Conservation (phyloP, 768 basidiomycete species). For the Tricholoma furcatifolium region DNA sequence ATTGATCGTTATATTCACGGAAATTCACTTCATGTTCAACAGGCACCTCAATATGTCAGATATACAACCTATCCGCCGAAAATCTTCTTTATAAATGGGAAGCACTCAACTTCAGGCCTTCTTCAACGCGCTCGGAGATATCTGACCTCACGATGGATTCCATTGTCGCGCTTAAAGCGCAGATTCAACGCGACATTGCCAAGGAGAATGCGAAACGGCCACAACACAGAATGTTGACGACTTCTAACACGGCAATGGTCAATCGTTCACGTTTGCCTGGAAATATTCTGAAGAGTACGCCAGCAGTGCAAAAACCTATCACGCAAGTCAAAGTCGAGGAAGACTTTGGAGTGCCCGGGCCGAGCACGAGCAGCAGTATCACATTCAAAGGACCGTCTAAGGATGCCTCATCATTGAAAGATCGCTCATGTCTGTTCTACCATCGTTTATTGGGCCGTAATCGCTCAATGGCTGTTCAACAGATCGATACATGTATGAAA, state of each 20-base stretch:
- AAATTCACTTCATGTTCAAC: slow-evolving; percentile 4
- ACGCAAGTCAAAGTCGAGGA: slow-evolving; percentile 37
- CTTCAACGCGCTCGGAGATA: slow-evolving; percentile 34
- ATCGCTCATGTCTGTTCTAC: slow-evolving; percentile 54
- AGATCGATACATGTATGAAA: slow-evolving; percentile 97
- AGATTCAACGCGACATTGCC: slow-evolving; percentile 46
- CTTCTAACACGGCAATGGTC: slow-evolving; percentile 28
- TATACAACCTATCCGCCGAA: slow-evolving; percentile 53
- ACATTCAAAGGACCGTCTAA: slow-evolving; percentile 39
- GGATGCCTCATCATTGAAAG: slow-evolving; percentile 36
- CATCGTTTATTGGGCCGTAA: not conserved
- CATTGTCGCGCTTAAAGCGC: slow-evolving; percentile 42
- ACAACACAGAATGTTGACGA: slow-evolving; percentile 25
- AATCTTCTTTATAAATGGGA: slow-evolving; percentile 70
- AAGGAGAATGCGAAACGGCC: slow-evolving; percentile 32
- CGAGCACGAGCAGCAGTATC: slow-evolving; percentile 27
- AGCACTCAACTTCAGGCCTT: slow-evolving; percentile 43
- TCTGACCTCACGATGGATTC: slow-evolving; percentile 48
- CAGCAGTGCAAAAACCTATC: slow-evolving; percentile 10
- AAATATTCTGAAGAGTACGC: slow-evolving; percentile 22
- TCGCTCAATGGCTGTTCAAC: slow-evolving; percentile 1
- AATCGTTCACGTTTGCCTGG: slow-evolving; percentile 34
- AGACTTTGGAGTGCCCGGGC: slow-evolving; percentile 21
- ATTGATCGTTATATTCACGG: not conserved
- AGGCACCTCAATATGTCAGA: slow-evolving; percentile 67